Base-by-base conservation (phyloP, 176 grass and related monocot genomes). In the Avena sativa region DNA sequence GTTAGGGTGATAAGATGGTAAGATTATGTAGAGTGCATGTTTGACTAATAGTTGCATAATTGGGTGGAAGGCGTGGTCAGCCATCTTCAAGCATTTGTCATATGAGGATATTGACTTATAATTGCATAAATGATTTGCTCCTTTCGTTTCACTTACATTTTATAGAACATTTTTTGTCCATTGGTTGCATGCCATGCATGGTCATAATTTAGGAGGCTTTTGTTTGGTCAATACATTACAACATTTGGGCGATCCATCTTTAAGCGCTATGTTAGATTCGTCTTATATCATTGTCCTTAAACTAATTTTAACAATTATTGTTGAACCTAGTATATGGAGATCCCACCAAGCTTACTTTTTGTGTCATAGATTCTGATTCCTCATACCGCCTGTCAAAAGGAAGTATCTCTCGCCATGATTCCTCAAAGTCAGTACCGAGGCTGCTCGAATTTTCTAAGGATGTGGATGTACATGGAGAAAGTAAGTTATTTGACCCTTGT, bases 381-480 rank as follows among this genome's bases (percentile, higher is more conserved):
- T 61, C 75, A 48, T 50, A 16, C 14, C 28, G 44, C 36, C 46
- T 79, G 40, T 71, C 21, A 63, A 17, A 81, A 8, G 59, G 85
- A 55, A 70, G 53, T 46, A 49, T 10, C 19, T 40, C 38, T 76
- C 25, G 2, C 11, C 56, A 82, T 2, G 72, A 74, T 57, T 75
- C 71, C 53, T 21, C 26, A 40, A 76, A 86, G 48, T 12, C 15
- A 20, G n/a, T 44, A 78, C 21, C 76, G 13, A 53, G 78, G 12
- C 57, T 59, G 76, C 14, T 72, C 25, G 81, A 40, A 13, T 59
- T 82, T 50, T 48, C 25, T 1, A 74, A 75, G 32, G 25, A 82
- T 47, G 71, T 89, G 62, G 9, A 57, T 74, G 73, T 44, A 74
- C 13, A 4, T 40, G 92, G 89, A n/a, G 78, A 80, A 89, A 58